Evolutionary conservation across 73 alveolate species (phyloP).

Genomic region (Tetrahymena borealis): DNA sequence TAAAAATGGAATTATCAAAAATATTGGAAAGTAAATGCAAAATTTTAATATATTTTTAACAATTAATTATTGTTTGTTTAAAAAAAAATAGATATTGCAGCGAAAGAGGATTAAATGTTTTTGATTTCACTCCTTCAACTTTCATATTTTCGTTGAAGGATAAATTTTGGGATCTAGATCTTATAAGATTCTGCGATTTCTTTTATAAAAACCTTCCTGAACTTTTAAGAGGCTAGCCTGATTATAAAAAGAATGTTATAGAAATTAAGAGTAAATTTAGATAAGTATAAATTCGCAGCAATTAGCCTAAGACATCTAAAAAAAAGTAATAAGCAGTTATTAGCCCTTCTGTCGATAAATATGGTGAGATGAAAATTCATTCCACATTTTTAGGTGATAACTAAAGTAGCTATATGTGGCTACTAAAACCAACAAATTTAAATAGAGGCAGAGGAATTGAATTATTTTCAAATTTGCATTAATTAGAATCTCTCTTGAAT

Average conservation of each 20-base stretch:
- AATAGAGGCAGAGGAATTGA: slow-evolving; percentile 94
- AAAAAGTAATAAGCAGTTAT: neutral
- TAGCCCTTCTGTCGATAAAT: slow-evolving; percentile 24
- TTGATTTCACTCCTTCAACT: slow-evolving; percentile 36
- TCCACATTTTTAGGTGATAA: slow-evolving; percentile 69
- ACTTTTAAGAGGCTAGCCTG: neutral
- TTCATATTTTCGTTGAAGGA: slow-evolving; percentile 34
- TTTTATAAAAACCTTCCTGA: slow-evolving; percentile 36
- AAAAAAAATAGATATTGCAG: neutral
- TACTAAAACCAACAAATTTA: slow-evolving; percentile 81
- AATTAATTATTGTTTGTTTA: neutral
- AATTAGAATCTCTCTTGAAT: slow-evolving; percentile 27
- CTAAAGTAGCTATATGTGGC: slow-evolving; percentile 66
- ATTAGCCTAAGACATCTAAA: neutral
- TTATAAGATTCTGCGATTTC: slow-evolving; percentile 30
- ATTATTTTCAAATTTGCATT: slow-evolving; percentile 63
- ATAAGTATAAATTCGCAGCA: neutral
- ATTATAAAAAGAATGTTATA: neutral
- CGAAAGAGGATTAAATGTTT: neutral
- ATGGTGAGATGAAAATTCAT: slow-evolving; percentile 46
- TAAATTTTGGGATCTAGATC: neutral
- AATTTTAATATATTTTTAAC: neutral
- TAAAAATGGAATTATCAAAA: slow-evolving; percentile 75
- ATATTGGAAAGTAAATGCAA: slow-evolving; percentile 42
- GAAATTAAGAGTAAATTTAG: slow-evolving; percentile 31